Percentiles rank a stretch among this genome's conserved stretches.
Conservation (phyloP, 2,329 filamentous ascomycete genomes). For the Fusarium concolor region DNA sequence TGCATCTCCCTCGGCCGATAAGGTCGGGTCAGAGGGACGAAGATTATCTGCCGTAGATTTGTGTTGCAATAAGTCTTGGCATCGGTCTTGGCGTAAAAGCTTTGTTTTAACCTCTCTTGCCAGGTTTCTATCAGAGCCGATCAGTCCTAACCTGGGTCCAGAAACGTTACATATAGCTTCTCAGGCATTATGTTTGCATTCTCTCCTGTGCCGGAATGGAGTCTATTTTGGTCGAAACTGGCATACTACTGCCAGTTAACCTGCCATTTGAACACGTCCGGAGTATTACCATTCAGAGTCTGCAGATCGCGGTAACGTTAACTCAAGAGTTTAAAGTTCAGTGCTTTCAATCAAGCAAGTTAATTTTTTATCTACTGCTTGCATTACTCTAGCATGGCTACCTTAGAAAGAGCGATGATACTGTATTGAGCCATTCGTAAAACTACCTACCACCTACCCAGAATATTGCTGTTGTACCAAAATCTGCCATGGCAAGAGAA, state of each 20-base stretch:
- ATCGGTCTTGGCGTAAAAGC: slow-evolving; percentile 39
- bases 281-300: neutral
- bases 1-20: slow-evolving; percentile 31
- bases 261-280: neutral
- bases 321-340: neutral
- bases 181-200: neutral
- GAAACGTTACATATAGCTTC: neutral
- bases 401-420: neutral
- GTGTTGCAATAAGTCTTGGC: slow-evolving; percentile 36
- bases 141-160: neutral
- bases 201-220: neutral
- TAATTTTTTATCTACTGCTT: neutral
- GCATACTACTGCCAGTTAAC: neutral
- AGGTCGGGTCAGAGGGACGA: slow-evolving; percentile 19
- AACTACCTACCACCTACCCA: too few relatives aligned
- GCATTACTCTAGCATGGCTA: neutral
- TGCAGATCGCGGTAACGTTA: neutral
- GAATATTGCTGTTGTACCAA: neutral
- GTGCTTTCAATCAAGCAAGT: neutral
- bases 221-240: neutral
- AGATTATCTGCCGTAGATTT: slow-evolving; percentile 16
- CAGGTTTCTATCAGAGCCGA: slow-evolving; percentile 18
- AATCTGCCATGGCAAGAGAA: neutral
- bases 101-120: slow-evolving; percentile 41
- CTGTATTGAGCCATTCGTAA: neutral